phyloP scores from a whole-genome alignment of 139 green algal species.

The Chlamydomonas sphaeroides region DNA sequence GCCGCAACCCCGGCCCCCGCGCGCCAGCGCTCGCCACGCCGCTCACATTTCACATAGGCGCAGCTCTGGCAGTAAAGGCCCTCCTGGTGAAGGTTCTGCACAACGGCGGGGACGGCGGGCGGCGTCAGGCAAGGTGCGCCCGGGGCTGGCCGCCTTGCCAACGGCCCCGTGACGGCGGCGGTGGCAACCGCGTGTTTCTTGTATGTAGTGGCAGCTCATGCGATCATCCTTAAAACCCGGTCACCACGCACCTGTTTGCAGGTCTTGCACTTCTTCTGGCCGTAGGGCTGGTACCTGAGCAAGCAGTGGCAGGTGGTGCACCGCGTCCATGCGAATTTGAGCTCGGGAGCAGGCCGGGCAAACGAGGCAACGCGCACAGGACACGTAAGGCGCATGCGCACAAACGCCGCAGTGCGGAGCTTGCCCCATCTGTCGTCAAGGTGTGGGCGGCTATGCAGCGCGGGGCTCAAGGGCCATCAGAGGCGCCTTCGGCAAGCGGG shows the following conservation, averaged over 20 bases:
- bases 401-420: no score
- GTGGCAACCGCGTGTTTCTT: neutral
- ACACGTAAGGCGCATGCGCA: no score
- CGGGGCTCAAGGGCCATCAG: no score
- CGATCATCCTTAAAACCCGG: no score
- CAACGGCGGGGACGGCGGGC: neutral
- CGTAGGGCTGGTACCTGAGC: slow-evolving; percentile 68
- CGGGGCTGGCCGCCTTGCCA: neutral
- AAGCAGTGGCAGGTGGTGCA: no score
- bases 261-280: slow-evolving; percentile 38
- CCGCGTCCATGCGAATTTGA: no score
- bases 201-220: neutral
- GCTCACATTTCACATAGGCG: slow-evolving; percentile 69
- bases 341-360: no score
- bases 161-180: neutral
- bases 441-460: no score
- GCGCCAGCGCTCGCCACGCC: neutral
- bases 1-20: neutral
- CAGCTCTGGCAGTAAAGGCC: slow-evolving; percentile 77
- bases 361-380: no score
- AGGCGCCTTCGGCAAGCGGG: no score
- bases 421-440: no score
- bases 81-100: slow-evolving; percentile 35
- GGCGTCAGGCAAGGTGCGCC: neutral
- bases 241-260: slow-evolving; percentile 39